phyloP scores from a whole-genome alignment of 441 rosid species.

The Erysimum cheiri region DNA sequence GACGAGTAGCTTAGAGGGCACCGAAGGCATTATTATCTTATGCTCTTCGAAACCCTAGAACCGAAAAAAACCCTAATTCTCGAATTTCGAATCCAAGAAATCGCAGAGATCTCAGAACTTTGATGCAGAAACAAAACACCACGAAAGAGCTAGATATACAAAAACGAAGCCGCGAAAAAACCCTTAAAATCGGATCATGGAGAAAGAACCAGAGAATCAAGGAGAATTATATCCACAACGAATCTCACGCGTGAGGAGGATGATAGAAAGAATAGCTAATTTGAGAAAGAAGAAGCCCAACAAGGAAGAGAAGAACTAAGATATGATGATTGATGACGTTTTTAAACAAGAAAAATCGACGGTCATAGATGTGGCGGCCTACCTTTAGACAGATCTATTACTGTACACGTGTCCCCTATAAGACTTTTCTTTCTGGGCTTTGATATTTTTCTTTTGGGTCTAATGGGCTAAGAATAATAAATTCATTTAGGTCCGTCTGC shows the following conservation, averaged over 20 bases:
- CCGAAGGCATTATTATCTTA: constrained; percentile 70
- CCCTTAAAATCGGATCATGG: constrained; percentile 30
- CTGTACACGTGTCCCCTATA: constrained; percentile 41
- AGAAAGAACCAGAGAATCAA: background rate
- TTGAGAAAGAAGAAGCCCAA: constrained; percentile 5
- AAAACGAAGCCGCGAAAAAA: background rate
- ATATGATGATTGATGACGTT: background rate
- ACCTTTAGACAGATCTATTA: constrained; percentile 7
- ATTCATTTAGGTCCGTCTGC: too few species aligned
- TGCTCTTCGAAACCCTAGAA: constrained; percentile 80
- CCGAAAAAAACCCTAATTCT: constrained; percentile 42
- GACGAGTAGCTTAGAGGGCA: constrained; percentile 51
- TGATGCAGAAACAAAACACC: background rate
- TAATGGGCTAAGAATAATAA: constrained; percentile 21
- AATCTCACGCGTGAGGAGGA: constrained; percentile 35
- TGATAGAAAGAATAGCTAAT: constrained; percentile 21
- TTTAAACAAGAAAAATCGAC: constrained; percentile 26
- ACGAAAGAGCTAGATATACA: background rate
- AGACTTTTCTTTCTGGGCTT: constrained; percentile 34
- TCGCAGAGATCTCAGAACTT: constrained; percentile 28
- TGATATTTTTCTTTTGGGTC: background rate
- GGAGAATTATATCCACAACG: constrained; percentile 15
- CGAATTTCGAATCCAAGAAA: constrained; percentile 30
- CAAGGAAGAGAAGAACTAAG: background rate
- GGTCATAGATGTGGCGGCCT: constrained; percentile 35